Percentiles rank a stretch among this genome's conserved stretches.
Conservation (phyloP, 208 protist genomes). For the Leishmania tropica region DNA sequence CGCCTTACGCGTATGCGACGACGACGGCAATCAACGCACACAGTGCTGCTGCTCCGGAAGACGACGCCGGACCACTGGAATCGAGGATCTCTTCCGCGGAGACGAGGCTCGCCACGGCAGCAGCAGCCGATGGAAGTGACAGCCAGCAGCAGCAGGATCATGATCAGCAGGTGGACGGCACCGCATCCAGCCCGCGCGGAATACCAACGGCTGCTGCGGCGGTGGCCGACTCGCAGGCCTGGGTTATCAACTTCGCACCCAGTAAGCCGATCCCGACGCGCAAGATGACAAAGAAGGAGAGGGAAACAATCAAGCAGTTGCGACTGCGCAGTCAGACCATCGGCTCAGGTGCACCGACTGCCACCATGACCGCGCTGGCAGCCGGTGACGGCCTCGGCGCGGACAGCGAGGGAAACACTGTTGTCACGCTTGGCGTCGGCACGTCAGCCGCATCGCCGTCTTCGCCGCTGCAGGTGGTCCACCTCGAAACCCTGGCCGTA, state of each 20-base stretch:
- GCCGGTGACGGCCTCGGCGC: constrained; percentile 8
- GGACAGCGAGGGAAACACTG: constrained; percentile 60
- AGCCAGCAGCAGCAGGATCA: background rate
- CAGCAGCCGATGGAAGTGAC: constrained; percentile 1
- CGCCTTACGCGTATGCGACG: background rate
- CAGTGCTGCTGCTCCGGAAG: background rate
- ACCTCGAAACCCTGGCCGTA: constrained; percentile 43
- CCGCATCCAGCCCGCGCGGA: background rate
- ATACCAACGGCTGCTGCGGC: background rate
- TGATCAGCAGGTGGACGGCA: background rate
- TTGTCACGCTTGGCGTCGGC: background rate
- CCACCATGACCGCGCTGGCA: background rate
- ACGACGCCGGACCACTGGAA: background rate
- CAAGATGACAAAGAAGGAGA: constrained; percentile 75
- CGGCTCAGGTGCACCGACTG: background rate
- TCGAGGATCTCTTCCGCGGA: background rate
- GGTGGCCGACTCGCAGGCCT: constrained; percentile 42
- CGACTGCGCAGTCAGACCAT: constrained; percentile 24
- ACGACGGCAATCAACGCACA: no score
- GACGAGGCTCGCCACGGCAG: background rate
- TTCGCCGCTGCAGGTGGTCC: constrained; percentile 36
- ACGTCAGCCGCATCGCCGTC: constrained; percentile 7
- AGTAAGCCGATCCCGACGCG: constrained; percentile 42
- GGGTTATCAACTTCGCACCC: constrained; percentile 70
- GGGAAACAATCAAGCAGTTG: constrained; percentile 49